Percentiles rank a stretch among this genome's conserved stretches.
Conservation (phyloP, 1,284 basidiomycete genomes). For the Sanguinoderma infundibulare region DNA sequence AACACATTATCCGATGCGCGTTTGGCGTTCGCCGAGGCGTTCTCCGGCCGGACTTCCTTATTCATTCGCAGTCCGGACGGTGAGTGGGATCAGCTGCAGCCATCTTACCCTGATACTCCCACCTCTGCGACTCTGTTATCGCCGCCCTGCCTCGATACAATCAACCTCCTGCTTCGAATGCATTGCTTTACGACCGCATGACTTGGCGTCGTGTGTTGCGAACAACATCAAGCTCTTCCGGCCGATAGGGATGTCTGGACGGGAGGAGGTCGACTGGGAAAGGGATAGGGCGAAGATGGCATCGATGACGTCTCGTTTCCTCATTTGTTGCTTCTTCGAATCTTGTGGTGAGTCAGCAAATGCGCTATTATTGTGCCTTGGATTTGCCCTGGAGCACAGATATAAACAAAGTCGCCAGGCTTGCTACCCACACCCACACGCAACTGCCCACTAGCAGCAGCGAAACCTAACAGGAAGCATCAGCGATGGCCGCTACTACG, state of each 20-base stretch:
- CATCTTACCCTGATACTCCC: too few species aligned
- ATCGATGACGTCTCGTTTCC: background rate
- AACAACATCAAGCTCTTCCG: background rate
- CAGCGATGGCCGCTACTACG: background rate
- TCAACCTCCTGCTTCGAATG: background rate
- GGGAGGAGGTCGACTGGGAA: background rate
- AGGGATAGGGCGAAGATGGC: background rate
- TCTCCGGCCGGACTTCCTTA: too few species aligned
- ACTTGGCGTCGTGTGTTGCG: background rate
- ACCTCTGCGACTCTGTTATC: too few species aligned
- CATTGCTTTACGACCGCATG: background rate
- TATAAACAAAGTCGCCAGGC: background rate
- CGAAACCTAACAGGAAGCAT: background rate
- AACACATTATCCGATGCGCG: too few species aligned
- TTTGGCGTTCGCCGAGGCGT: too few species aligned
- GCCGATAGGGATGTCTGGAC: background rate
- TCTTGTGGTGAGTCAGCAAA: background rate
- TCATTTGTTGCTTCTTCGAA: background rate
- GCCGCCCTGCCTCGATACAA: background rate
- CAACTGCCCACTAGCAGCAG: background rate
- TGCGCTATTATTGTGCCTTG: background rate
- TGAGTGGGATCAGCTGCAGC: too few species aligned
- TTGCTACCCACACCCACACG: background rate
- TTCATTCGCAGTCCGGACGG: too few species aligned
- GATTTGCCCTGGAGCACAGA: background rate